phyloP scores from a whole-genome alignment of 1,284 basidiomycete species.

The Sanghuangporus sanghuang region DNA sequence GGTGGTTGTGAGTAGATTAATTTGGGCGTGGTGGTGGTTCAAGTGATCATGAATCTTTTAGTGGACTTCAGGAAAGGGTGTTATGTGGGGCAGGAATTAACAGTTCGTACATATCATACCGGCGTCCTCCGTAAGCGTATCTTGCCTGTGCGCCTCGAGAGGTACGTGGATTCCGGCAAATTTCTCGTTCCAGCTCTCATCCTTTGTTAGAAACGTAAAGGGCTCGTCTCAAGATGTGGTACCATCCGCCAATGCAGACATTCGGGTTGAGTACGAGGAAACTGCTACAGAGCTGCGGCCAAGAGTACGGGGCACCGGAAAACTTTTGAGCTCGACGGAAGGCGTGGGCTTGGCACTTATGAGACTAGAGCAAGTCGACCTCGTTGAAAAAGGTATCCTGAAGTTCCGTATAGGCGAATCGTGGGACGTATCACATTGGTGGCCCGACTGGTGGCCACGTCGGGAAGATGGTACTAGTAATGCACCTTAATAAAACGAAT shows the following conservation, averaged over 20 bases:
- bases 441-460: conserved; percentile 68
- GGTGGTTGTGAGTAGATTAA: conserved; percentile 65
- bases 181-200: conserved; percentile 18
- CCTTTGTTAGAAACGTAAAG: conserved; percentile 8
- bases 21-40: conserved; percentile 6
- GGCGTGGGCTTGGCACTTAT: conserved; percentile 67
- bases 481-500: not conserved
- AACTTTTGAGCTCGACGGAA: conserved; percentile 51
- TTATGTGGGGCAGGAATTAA: conserved; percentile 97
- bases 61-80: conserved; percentile 98
- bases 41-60: conserved; percentile 29
- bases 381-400: conserved; percentile 35
- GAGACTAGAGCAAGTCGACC: conserved; percentile 58
- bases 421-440: conserved; percentile 50
- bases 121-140: conserved; percentile 91
- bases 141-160: conserved; percentile 61
- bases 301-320: conserved; percentile 52
- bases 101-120: conserved; percentile 94
- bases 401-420: conserved; percentile 28
- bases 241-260: conserved; percentile 20
- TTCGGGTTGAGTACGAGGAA: conserved; percentile 17
- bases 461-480: conserved; percentile 10
- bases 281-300: conserved; percentile 33
- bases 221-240: not conserved
- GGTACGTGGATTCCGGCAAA: not conserved